Evolutionary conservation across 345 rosid species (phyloP).

Genomic region (Corymbia maculata): DNA sequence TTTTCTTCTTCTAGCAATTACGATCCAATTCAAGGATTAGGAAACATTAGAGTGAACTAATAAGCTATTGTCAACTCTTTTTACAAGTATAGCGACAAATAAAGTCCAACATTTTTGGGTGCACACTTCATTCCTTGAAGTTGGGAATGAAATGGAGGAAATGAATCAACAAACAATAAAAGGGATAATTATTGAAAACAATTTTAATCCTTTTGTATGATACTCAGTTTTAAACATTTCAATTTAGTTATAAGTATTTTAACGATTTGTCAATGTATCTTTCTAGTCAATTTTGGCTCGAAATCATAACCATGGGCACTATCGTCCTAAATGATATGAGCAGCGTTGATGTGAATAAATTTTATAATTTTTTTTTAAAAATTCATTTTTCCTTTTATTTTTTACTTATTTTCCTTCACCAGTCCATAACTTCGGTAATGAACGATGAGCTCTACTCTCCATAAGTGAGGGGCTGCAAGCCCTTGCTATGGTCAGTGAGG

Average conservation of each 20-base stretch:
- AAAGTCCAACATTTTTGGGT: neutral
- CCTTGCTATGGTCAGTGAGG: neutral
- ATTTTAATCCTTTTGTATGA: too few relatives aligned
- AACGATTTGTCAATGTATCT: neutral
- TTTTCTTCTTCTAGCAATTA: neutral
- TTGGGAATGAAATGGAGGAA: neutral
- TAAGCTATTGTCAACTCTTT: neutral
- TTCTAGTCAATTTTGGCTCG: neutral
- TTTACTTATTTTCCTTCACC: neutral
- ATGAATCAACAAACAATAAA: neutral
- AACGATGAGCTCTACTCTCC: neutral
- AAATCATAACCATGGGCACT: neutral
- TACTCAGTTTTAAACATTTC: neutral
- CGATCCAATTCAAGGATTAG: neutral
- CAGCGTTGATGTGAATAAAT: rapidly evolving
- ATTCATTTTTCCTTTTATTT: neutral
- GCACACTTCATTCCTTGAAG: neutral
- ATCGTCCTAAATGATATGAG: neutral
- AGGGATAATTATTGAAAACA: neutral
- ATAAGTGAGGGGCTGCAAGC: neutral
- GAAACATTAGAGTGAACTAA: too few relatives aligned
- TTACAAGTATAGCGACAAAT: neutral
- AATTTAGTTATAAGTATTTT: neutral
- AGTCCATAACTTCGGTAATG: rapidly evolving
- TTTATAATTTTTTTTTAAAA: too few relatives aligned